Base-by-base conservation (phyloP, 1,284 basidiomycete species). In the Heterobasidion parviporum region DNA sequence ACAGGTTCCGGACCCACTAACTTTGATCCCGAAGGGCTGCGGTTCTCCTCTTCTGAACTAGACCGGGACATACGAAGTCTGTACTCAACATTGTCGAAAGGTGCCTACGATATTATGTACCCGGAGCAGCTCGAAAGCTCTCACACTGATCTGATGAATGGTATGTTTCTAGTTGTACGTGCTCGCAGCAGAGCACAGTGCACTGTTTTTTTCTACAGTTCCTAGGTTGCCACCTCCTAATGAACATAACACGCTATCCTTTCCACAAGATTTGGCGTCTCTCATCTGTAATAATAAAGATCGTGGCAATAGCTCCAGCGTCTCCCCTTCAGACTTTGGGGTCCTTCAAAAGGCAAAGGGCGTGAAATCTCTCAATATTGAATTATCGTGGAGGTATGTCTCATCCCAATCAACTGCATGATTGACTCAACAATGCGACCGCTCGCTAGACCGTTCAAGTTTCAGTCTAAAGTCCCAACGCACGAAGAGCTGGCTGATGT, bases 201-300 rank as follows among this genome's bases (percentile, higher is more conserved):
- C 34, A 15, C 10, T 51, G 32, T 33, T n/a, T 36, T 18, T n/a
- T 15, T 51, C 54, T 57, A 4, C 54, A 86, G 84, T 85, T 8
- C 83, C 82, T 14, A 62, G 61, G 46, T 59, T 86, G 35, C 72
- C 74, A 35, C 71, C 76, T 18, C 83, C 83, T 2, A 82, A 74
- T 51, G 59, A 65, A 12, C 75, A 78, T 57, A 10, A 41, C 38
- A 41, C 10, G 10, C n/a, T 8, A 41, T 10, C 38, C n/a, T 41
- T 41, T 4, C 38, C 38, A 6, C 3, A 41, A 3, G n/a, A 41
- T 41, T 41, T 41, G 38, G 10, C 38, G 38, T 41, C 38, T n/a
- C 38, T 41, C 12, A 6, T 41, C 38, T 41, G n/a, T 41, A n/a
- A 41, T 3, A n/a, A 10, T 41, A n/a, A 10, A 41, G 5, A n/a